Evolutionary conservation across 371 early-diverging fungal genomes (phyloP), one percentile per base, ranked within the genome.

Genomic region (Syncephalastrum racemosum): DNA sequence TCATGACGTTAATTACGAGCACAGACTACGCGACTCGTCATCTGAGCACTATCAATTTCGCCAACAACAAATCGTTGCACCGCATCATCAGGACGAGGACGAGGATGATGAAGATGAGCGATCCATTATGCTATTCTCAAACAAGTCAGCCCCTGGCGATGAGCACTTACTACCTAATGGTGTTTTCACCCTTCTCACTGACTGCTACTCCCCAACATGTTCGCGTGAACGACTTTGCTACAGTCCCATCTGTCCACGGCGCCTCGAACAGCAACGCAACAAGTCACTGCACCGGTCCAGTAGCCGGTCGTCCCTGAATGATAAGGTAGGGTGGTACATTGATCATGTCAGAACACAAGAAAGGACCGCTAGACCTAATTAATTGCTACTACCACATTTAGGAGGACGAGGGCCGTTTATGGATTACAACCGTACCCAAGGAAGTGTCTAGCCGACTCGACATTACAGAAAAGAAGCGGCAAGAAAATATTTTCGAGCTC

Each of bases 141-240:
- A 24, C 54, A 40, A 45, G 15, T 48, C 18, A 18, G 15, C 39
- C 3, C 46, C 20, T 16, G n/a, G 19, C 14, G 68, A 68, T 22
- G 46, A 49, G 2, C 63, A 51, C 2, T 55, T 73, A 16, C 36
- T 31, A 31, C 89, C 89, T 5, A 88, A 82, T 51, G 58, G 95
- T 24, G 89, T 96, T 0, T 94, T 94, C 70, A 91, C 92, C 0
- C 71, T 90, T 10, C 70, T 95, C 58, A 88, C 95, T 0, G 89
- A 89, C 47, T 96, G 97, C 66, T 95, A 94, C 68, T 91, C 93
- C 19, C 92, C 95, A 0, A 94, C 94, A 0, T 96, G 97, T 65
- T 77, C 90, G 1, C 68, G 79, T 15, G 89, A 86, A 19, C 80
- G 65, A 42, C 67, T 89, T 4, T 95, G 95, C 71, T 95, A 95